phyloP scores from a whole-genome alignment of 2,329 filamentous ascomycete species.

The Tolypocladium inflatum region DNA sequence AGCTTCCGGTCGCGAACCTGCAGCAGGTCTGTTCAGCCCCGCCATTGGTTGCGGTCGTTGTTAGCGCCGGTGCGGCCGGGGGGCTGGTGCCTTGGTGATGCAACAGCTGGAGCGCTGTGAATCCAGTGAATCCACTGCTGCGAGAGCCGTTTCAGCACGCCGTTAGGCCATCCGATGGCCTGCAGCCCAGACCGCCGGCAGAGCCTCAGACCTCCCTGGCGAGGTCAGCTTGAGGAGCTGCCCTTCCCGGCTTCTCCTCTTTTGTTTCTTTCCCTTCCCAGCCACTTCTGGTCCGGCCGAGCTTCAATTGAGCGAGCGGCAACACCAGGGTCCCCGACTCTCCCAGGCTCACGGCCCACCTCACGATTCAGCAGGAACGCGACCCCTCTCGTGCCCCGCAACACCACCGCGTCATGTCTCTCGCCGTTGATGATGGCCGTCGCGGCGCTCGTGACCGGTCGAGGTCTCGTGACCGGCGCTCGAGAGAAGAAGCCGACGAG shows the following conservation, averaged over 20 bases:
- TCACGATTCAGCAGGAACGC: neutral
- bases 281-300: neutral
- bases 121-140: neutral
- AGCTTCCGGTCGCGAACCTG: neutral
- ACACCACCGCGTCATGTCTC: slow-evolving; percentile 32
- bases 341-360: neutral
- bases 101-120: neutral
- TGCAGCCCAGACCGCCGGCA: neutral
- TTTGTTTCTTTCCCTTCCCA: neutral
- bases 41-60: neutral
- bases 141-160: neutral
- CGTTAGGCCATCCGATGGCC: neutral
- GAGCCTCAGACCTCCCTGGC: neutral
- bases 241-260: neutral
- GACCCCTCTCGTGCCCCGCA: neutral
- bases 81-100: neutral
- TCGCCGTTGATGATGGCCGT: slow-evolving; percentile 34
- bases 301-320: neutral
- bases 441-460: slow-evolving; percentile 40
- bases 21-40: neutral
- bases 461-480: slow-evolving; percentile 26
- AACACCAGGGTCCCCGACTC: neutral
- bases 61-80: slow-evolving; percentile 3
- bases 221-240: neutral
- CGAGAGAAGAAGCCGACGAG: slow-evolving; percentile 19